Conservation (phyloP, 1,139 yeast genomes). For the Hansenula anomala region DNA sequence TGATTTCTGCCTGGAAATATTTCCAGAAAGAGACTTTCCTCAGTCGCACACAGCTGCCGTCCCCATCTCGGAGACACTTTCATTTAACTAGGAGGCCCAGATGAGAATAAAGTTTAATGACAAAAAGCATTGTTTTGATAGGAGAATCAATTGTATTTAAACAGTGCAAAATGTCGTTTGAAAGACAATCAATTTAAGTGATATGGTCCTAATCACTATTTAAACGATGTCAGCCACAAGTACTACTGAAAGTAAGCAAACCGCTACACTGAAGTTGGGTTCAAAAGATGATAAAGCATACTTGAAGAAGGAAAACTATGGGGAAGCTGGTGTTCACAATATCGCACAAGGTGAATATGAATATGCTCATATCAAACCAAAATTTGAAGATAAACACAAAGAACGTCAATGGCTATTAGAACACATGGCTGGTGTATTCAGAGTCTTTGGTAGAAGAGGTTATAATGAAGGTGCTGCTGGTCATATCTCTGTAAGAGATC, state of each 20-base stretch:
- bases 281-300: background rate
- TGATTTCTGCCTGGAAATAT: background rate
- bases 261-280: background rate
- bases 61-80: too few species aligned
- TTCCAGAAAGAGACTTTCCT: too few species aligned
- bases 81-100: too few species aligned
- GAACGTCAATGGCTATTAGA: slow-evolving; percentile 61
- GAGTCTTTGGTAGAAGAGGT: slow-evolving; percentile 71
- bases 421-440: slow-evolving; percentile 81
- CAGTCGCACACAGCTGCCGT: too few species aligned
- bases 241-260: slow-evolving; percentile 7
- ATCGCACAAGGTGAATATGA: slow-evolving; percentile 13
- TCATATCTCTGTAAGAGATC: slow-evolving; percentile 76
- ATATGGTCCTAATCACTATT: too few species aligned
- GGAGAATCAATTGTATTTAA: too few species aligned
- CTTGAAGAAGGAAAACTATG: background rate
- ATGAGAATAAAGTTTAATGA: too few species aligned
- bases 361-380: slow-evolving; percentile 39
- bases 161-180: too few species aligned
- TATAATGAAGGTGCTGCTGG: slow-evolving; percentile 79
- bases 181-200: too few species aligned
- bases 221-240: too few species aligned
- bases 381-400: slow-evolving; percentile 42
- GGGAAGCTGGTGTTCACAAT: slow-evolving; percentile 15
- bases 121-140: too few species aligned